Evolutionary conservation across 495 filamentous ascomycete species (phyloP), one percentile per base, ranked within the genome.

Genomic region (Neurospora sp.): DNA sequence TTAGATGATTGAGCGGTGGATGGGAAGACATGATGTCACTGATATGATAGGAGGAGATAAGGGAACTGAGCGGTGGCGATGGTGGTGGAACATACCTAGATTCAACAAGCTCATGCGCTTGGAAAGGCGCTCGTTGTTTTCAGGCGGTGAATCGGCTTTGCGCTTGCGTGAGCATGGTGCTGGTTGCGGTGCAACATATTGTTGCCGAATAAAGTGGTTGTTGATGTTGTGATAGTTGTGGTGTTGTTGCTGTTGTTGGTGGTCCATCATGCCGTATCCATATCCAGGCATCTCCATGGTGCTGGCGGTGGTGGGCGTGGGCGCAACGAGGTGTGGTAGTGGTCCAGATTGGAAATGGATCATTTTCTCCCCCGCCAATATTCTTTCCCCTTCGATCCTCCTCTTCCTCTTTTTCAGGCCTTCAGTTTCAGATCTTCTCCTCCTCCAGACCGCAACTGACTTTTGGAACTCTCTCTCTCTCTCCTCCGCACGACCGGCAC

Each of bases 51-150:
- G 31, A 71, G 72, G 31, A 14, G 71, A 16, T 39, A 44, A 73
- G 69, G 62, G 75, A 31, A 41, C 23, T 66, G n/a, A 69, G 48
- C 48, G 48, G 48, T 59, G 48, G 54, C 23, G 54, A 14, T 62
- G 54, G 54, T 5, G 23, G 54, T 12, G 23, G 54, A 4, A 82
- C 88, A 75, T 89, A 94, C 93, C 91, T 71, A 98, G 84, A 80
- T 94, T 92, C 23, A 99, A 88, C 71, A 90, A 83, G 77, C 92
- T 90, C 80, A 99, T 87, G 76, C 90, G 87, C 84, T 99, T 99
- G 44, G 89, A 88, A 35, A 94, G 83, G 27, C 90, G 86, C 74
- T 89, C 86, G 72, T 87, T 76, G 72, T 87, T 75, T 27, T 82
- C 79, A n/a, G 79, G 79, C 59, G 83, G 83, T n/a, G 76, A 75